A percentile compares a stretch with the other conserved stretches of the same genome.
Evolutionary conservation across 495 filamentous ascomycete genomes (phyloP).

Genomic region (Annulohypoxylon maeteangense): DNA sequence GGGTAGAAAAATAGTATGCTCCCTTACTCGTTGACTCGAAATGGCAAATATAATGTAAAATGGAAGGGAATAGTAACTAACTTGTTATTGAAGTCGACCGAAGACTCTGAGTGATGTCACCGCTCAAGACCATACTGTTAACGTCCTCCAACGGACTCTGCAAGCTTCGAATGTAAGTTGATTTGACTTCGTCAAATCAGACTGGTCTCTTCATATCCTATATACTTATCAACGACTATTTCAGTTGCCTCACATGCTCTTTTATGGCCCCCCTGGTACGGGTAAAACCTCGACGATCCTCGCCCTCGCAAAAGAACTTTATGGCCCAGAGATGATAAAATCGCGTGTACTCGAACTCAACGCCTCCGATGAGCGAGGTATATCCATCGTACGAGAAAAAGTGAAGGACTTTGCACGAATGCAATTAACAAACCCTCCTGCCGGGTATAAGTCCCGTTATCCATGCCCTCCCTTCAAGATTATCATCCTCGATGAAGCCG

Average conservation of each 20-base stretch:
- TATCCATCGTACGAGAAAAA: constrained; percentile 96
- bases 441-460: constrained; percentile 75
- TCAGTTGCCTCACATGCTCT: constrained; percentile 99
- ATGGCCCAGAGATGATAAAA: constrained; percentile 93
- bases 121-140: constrained; percentile 97
- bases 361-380: constrained; percentile 98
- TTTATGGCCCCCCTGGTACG: constrained; percentile 97
- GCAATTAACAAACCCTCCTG: constrained; percentile 84
- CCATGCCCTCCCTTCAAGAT: constrained; percentile 99
- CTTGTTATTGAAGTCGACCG: constrained; percentile 73
- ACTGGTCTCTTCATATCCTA: background rate
- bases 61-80: constrained; percentile 28
- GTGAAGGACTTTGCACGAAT: constrained; percentile 98
- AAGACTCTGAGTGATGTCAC: constrained; percentile 94
- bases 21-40: background rate
- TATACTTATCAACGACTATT: background rate
- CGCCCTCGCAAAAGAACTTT: constrained; percentile 93
- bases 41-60: background rate
- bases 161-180: constrained; percentile 86
- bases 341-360: constrained; percentile 97
- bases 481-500: constrained; percentile 96
- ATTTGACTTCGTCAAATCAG: background rate
- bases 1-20: constrained; percentile 99
- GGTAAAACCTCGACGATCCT: constrained; percentile 99
- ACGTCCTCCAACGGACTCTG: constrained; percentile 88